Conservation (phyloP, 371 early-diverging fungal species). For the Blakeslea trispora region DNA sequence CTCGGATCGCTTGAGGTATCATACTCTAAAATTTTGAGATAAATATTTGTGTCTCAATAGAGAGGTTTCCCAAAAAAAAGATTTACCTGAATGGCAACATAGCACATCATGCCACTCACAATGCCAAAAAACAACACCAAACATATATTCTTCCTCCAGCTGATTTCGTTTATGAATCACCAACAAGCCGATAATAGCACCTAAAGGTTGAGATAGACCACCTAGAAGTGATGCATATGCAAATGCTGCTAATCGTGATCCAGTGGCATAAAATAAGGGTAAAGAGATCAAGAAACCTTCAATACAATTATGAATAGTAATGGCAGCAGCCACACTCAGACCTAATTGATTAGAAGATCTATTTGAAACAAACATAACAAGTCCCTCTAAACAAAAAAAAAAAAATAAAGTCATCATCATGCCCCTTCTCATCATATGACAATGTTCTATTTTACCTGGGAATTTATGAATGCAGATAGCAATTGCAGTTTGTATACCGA, state of each 20-base stretch:
- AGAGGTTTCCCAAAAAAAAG: too few relatives aligned
- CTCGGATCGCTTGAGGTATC: conserved; percentile 57
- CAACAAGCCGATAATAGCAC: conserved; percentile 59
- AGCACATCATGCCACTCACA: conserved; percentile 74
- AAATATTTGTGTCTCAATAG: not conserved
- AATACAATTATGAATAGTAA: conserved; percentile 79
- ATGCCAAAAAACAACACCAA: conserved; percentile 55
- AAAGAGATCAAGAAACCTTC: conserved; percentile 81
- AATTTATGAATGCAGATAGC: conserved; percentile 75
- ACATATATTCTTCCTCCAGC: conserved; percentile 45
- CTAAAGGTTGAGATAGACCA: conserved; percentile 67
- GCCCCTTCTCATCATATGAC: not conserved
- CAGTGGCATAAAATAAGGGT: conserved; percentile 71
- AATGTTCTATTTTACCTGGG: too few relatives aligned
- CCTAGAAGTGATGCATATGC: conserved; percentile 66
- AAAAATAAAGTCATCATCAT: too few relatives aligned
- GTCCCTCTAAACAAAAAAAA: too few relatives aligned
- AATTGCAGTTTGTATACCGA: conserved; percentile 71
- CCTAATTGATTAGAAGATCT: conserved; percentile 67
- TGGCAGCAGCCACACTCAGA: conserved; percentile 69
- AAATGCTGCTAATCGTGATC: conserved; percentile 63
- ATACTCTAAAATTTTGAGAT: conserved; percentile 31
- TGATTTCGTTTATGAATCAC: conserved; percentile 44
- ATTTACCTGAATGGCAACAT: conserved; percentile 54
- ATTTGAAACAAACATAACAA: conserved; percentile 75